Evolutionary conservation across 2,329 filamentous ascomycete species (phyloP).

Genomic region (Pseudogymnoascus sp.): DNA sequence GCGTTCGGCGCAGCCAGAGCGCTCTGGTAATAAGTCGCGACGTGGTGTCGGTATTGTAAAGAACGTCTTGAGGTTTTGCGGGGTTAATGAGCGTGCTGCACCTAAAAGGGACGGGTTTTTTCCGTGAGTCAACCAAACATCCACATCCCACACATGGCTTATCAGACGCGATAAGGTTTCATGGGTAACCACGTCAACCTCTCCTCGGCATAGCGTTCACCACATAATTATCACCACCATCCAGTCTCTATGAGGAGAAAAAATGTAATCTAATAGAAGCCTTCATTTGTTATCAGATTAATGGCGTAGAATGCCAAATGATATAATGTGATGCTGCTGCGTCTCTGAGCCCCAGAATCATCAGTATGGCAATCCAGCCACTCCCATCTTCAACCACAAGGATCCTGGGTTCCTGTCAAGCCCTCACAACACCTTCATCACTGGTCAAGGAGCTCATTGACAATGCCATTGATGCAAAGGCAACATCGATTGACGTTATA

Average conservation of each 20-base stretch:
- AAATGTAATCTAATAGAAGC: background rate
- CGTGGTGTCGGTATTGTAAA: conserved; percentile 31
- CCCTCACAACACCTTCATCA: conserved; percentile 51
- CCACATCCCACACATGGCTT: background rate
- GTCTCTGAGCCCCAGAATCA: background rate
- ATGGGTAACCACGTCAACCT: background rate
- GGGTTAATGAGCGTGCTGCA: background rate
- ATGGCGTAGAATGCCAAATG: background rate
- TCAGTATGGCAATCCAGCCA: conserved; percentile 34
- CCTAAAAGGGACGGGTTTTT: conserved; percentile 4
- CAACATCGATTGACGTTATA: conserved; percentile 57
- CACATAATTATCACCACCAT: background rate
- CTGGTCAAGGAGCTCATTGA: conserved; percentile 72
- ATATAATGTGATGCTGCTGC: background rate
- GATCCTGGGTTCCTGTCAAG: conserved; percentile 53
- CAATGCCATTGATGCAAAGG: conserved; percentile 66
- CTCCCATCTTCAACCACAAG: conserved; percentile 44
- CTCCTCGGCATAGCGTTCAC: background rate
- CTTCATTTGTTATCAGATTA: background rate
- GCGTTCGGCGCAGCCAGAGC: conserved; percentile 51
- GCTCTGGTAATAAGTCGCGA: conserved; percentile 47
- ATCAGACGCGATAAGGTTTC: conserved; percentile 9
- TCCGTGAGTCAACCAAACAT: conserved; percentile 8
- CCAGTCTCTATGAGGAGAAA: background rate
- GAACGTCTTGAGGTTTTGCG: conserved; percentile 9